Conservation (phyloP, 495 filamentous ascomycete species). For the Neurospora sp. region DNA sequence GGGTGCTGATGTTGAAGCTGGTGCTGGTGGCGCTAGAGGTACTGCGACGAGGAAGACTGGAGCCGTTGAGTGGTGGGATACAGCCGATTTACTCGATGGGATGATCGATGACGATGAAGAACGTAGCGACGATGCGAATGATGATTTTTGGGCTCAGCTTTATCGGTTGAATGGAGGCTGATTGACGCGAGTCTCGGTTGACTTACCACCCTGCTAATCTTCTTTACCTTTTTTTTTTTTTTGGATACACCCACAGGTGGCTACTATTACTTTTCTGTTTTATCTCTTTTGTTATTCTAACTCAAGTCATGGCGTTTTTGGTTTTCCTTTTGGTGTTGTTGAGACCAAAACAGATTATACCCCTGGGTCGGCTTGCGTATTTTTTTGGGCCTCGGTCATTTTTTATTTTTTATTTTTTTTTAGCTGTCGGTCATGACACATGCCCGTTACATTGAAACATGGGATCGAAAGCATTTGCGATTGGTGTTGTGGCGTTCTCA, state of each 20-base stretch:
- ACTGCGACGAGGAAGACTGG: background rate
- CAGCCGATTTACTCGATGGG: constrained; percentile 3
- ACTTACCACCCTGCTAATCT: background rate
- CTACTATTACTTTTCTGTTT: background rate
- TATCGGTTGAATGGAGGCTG: background rate
- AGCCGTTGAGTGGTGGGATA: constrained; percentile 16
- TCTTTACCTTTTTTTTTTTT: background rate
- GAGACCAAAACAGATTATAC: background rate
- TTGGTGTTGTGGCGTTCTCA: background rate
- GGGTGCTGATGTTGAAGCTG: background rate
- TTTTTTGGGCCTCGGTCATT: background rate
- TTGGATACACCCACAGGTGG: background rate
- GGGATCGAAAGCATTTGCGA: background rate
- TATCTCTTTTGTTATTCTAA: background rate
- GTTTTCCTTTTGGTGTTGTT: background rate
- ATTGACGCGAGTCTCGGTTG: background rate
- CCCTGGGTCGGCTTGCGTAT: background rate
- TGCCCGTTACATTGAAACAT: background rate
- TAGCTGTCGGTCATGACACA: background rate
- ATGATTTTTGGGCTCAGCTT: background rate
- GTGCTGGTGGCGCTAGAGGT: background rate
- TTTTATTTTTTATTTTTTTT: background rate
- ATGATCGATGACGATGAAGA: background rate
- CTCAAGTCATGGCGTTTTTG: background rate
- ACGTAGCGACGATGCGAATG: background rate